Evolutionary conservation across 768 basidiomycete genomes (phyloP).

Genomic region (Leucosporidium yakuticum): DNA sequence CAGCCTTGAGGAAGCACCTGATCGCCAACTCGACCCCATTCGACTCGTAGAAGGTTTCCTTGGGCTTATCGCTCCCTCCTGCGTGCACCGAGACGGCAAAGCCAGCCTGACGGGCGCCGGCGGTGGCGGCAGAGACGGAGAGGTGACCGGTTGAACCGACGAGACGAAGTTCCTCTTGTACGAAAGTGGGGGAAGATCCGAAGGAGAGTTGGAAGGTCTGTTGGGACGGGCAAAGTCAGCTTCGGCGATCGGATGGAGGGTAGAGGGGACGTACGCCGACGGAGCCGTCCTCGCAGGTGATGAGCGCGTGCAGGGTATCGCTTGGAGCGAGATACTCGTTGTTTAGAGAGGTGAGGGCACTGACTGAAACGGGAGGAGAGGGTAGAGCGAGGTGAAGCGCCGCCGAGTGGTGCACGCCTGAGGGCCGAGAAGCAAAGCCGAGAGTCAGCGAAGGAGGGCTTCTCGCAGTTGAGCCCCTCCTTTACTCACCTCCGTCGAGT

Average conservation of each 20-base stretch:
- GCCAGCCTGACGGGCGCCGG: background rate
- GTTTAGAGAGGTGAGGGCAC: background rate
- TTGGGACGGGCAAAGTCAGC: background rate
- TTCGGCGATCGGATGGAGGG: background rate
- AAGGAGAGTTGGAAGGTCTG: constrained; percentile 1
- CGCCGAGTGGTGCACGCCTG: constrained; percentile 1
- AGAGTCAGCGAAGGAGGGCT: background rate
- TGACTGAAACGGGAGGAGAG: background rate
- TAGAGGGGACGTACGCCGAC: background rate
- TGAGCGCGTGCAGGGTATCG: background rate
- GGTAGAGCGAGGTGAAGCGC: background rate
- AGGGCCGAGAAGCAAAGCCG: background rate
- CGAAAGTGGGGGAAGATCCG: background rate
- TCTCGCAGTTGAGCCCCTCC: background rate
- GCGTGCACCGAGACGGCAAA: background rate
- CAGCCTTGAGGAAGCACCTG: background rate
- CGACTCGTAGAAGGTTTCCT: background rate
- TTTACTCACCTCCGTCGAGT: background rate
- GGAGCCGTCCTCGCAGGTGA: background rate
- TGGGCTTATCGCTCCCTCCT: background rate
- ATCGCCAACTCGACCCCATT: background rate
- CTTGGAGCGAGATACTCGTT: background rate
- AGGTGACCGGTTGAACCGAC: background rate
- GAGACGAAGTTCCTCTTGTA: background rate
- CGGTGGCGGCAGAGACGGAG: background rate